Conservation (phyloP, 169 alveolate genomes). For the Ichthyophthirius multifiliis region DNA sequence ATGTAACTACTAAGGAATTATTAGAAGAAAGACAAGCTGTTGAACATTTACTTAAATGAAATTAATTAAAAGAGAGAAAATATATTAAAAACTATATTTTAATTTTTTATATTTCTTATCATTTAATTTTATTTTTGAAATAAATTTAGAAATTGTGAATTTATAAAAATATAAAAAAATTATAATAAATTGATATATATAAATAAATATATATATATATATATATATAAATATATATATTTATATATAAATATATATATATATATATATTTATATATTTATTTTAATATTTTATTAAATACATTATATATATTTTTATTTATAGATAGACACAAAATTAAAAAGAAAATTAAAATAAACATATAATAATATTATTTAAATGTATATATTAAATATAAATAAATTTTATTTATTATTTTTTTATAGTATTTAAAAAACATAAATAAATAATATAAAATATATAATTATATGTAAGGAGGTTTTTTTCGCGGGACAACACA, state of each 20-base stretch:
- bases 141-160: background rate
- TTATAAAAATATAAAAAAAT: background rate
- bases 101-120: background rate
- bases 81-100: background rate
- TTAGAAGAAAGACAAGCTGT: constrained; percentile 56
- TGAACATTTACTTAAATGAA: constrained; percentile 54
- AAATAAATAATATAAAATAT: no score
- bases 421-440: no score
- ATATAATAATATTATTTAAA: no score
- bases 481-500: constrained; percentile 1
- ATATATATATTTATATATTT: no score
- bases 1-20: constrained; percentile 57
- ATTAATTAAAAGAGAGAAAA: background rate
- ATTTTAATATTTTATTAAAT: no score
- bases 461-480: background rate
- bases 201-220: background rate
- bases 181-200: background rate
- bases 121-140: background rate
- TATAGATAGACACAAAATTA: no score
- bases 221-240: no score
- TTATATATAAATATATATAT: no score
- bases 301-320: no score
- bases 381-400: no score
- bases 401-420: no score
- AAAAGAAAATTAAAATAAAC: no score